Conservation (phyloP, 495 filamentous ascomycete species). For the Astrothelium macrocarpum region DNA sequence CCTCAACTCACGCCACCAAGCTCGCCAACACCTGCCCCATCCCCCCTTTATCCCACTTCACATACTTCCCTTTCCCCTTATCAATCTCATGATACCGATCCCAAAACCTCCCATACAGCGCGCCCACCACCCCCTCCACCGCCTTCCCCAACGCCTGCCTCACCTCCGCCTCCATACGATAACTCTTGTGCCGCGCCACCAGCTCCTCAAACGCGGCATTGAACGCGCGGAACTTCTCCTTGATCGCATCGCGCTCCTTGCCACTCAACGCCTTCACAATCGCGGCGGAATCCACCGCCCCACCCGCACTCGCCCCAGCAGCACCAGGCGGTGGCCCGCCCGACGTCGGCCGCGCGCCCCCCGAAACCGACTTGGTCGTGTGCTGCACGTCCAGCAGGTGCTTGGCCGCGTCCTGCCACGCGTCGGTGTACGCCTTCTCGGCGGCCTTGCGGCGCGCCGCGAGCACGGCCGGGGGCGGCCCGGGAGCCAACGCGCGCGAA, state of each 20-base stretch:
- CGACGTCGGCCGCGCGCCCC: conserved; percentile 25
- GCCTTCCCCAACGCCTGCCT: conserved; percentile 65
- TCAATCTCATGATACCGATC: conserved; percentile 97
- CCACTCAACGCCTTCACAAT: conserved; percentile 73
- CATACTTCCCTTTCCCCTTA: conserved; percentile 93
- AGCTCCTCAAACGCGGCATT: conserved; percentile 86
- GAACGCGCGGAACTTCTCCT: conserved; percentile 89
- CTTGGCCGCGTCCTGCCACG: conserved; percentile 78
- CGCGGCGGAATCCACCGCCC: conserved; percentile 59
- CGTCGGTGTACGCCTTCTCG: conserved; percentile 69
- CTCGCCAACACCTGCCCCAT: conserved; percentile 27
- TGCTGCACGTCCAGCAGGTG: conserved; percentile 86
- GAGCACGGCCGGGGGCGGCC: conserved; percentile 39
- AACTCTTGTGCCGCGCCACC: conserved; percentile 68
- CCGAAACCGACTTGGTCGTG: conserved; percentile 59
- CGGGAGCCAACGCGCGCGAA: conserved; percentile 47
- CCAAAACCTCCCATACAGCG: conserved; percentile 89
- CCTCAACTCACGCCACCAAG: conserved; percentile 17
- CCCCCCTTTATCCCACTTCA: conserved; percentile 79
- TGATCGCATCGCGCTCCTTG: conserved; percentile 91
- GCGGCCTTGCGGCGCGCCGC: conserved; percentile 83
- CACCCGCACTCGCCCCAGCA: conserved; percentile 22
- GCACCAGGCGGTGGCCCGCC: neutral
- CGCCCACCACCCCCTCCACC: conserved; percentile 81
- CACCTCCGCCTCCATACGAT: conserved; percentile 76